Conservation (phyloP, 305 asterid species). For the Solanum aculeatissimum region DNA sequence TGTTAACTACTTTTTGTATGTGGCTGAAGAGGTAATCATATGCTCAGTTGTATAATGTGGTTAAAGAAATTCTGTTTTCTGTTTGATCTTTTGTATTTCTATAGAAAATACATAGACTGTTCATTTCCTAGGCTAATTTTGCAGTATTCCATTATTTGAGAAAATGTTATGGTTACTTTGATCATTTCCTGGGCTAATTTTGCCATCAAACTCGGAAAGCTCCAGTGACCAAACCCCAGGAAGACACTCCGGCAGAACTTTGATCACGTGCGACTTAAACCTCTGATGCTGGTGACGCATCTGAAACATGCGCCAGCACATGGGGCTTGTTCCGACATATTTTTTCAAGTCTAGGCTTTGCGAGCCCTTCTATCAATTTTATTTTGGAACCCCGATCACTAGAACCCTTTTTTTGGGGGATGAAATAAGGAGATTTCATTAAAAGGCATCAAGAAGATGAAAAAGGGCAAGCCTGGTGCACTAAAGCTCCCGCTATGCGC, state of each 20-base stretch:
- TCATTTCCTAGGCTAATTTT: background rate
- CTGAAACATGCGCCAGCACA: background rate
- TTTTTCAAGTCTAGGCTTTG: background rate
- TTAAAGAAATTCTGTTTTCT: background rate
- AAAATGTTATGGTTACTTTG: background rate
- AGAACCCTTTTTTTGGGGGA: no score
- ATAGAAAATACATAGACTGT: background rate
- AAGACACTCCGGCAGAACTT: background rate
- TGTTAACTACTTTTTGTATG: conserved; percentile 82
- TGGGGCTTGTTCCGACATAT: background rate
- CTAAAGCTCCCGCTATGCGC: no score
- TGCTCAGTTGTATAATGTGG: background rate
- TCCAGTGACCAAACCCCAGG: background rate
- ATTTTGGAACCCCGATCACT: background rate
- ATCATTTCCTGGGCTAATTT: background rate
- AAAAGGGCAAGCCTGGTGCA: no score
- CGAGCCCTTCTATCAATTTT: background rate
- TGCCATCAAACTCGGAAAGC: background rate
- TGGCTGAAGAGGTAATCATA: conserved; percentile 82
- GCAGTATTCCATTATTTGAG: background rate
- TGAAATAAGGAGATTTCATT: no score
- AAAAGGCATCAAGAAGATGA: no score
- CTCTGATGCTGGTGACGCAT: background rate
- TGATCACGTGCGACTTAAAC: background rate
- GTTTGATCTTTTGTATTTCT: background rate